Evolutionary conservation across 2,329 filamentous ascomycete genomes (phyloP).

Genomic region (Thielaviopsis populi): DNA sequence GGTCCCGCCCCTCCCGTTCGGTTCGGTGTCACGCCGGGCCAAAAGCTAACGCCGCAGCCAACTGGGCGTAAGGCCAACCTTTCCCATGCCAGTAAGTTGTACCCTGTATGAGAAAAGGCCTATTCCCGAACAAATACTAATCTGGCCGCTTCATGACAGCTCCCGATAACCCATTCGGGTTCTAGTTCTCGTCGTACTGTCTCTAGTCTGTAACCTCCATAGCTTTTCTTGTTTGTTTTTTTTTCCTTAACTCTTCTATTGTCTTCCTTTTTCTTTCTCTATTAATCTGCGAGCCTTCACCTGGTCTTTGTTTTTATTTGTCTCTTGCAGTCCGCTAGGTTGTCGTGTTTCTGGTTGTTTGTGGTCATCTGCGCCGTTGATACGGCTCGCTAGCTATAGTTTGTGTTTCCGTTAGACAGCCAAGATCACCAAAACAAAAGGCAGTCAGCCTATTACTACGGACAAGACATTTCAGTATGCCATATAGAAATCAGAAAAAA

Average conservation of each 20-base stretch:
- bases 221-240: not conserved
- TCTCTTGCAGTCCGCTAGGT: not conserved
- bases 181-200: slow-evolving; percentile 23
- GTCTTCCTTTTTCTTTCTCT: slow-evolving; percentile 2
- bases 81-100: slow-evolving; percentile 80
- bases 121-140: not conserved
- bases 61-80: slow-evolving; percentile 86
- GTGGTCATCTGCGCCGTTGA: not conserved
- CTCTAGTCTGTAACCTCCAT: slow-evolving; percentile 3
- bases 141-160: slow-evolving; percentile 24
- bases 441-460: no score
- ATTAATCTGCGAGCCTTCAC: not conserved
- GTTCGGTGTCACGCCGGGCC: slow-evolving; percentile 63
- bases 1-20: slow-evolving; percentile 69
- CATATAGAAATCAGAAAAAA: not conserved
- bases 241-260: slow-evolving; percentile 6
- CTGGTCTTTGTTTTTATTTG: not conserved
- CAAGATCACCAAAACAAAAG: no score
- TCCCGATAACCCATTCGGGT: slow-evolving; percentile 40
- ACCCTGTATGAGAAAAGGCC: no score
- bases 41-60: slow-evolving; percentile 69
- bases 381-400: no score
- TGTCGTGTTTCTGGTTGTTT: not conserved
- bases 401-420: no score
- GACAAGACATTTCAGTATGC: not conserved